Percentiles rank a stretch among this genome's conserved stretches.
phyloP scores from a whole-genome alignment of 352 stramenopile genomes.

The Globisporangium cederbergense region DNA sequence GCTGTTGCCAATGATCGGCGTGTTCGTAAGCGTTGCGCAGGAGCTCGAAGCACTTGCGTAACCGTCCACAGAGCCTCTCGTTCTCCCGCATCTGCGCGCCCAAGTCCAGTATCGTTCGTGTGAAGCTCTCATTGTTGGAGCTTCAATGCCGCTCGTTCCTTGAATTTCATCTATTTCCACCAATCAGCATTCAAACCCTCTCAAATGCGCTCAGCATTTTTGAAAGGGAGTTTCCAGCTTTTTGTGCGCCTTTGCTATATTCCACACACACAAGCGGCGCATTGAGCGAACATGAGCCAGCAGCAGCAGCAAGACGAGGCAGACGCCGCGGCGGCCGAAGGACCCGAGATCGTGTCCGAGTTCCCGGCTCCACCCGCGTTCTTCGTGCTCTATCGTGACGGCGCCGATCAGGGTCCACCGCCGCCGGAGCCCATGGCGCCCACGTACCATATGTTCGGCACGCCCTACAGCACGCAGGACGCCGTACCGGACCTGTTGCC shows the following conservation, averaged over 20 bases:
- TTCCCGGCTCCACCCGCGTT: constrained; percentile 80
- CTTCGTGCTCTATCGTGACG: constrained; percentile 70
- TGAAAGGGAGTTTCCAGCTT: background rate
- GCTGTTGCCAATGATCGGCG: too few relatives aligned
- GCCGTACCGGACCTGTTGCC: constrained; percentile 71
- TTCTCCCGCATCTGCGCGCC: too few relatives aligned
- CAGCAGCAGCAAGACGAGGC: constrained; percentile 4
- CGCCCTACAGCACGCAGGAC: constrained; percentile 81
- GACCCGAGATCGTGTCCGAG: constrained; percentile 80
- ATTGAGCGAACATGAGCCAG: constrained; percentile 4
- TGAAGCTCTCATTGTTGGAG: too few relatives aligned
- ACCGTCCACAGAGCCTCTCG: too few relatives aligned
- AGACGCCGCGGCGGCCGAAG: constrained; percentile 25
- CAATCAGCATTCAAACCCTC: background rate
- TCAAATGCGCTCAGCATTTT: background rate
- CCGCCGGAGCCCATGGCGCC: constrained; percentile 71
- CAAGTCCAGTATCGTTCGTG: too few relatives aligned
- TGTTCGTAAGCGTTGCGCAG: too few relatives aligned
- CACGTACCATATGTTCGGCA: constrained; percentile 86
- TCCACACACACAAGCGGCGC: background rate
- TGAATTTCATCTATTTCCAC: background rate
- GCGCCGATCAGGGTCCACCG: constrained; percentile 38
- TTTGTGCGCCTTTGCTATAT: background rate
- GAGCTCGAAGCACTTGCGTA: too few relatives aligned
- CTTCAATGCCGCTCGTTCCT: too few relatives aligned